These are phyloP conservation scores for Thraustotheca clavata DNA, from an alignment of 352 stramenopile species.

Conservation along the genomic window DNA sequence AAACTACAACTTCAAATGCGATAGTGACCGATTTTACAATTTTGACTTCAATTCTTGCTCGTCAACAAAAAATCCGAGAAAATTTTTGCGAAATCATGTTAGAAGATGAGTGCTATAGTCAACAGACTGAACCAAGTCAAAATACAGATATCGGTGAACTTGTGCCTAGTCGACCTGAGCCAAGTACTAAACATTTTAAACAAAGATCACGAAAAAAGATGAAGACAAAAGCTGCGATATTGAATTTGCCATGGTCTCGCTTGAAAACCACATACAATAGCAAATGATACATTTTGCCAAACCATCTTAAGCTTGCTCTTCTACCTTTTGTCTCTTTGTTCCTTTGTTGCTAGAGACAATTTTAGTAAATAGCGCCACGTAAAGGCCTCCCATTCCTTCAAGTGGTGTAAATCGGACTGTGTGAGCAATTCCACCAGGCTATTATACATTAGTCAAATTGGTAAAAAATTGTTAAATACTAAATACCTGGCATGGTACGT, in stretches of 20 bases:
- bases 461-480: not conserved
- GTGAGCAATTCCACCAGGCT: slow-evolving; percentile 39
- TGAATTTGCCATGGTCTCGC: slow-evolving; percentile 9
- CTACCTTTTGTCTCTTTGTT: not conserved
- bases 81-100: too few species aligned
- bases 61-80: too few species aligned
- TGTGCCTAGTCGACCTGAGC: too few species aligned
- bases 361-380: slow-evolving; percentile 36
- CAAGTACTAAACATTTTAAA: too few species aligned
- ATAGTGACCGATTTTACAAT: not conserved
- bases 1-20: too few species aligned
- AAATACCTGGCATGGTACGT: slow-evolving; percentile 21
- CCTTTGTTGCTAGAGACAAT: too few species aligned
- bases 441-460: not conserved
- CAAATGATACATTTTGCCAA: too few species aligned
- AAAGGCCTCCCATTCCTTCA: slow-evolving; percentile 58
- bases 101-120: too few species aligned
- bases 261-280: too few species aligned
- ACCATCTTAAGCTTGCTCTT: too few species aligned
- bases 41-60: slow-evolving; percentile 1
- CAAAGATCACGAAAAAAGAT: not conserved
- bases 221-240: not conserved
- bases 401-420: slow-evolving; percentile 69
- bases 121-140: too few species aligned
- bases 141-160: too few species aligned